Percentiles rank a stretch among this genome's conserved stretches.
Conservation (phyloP, 192 early-diverging fungal genomes). For the Coemansia sp. region DNA sequence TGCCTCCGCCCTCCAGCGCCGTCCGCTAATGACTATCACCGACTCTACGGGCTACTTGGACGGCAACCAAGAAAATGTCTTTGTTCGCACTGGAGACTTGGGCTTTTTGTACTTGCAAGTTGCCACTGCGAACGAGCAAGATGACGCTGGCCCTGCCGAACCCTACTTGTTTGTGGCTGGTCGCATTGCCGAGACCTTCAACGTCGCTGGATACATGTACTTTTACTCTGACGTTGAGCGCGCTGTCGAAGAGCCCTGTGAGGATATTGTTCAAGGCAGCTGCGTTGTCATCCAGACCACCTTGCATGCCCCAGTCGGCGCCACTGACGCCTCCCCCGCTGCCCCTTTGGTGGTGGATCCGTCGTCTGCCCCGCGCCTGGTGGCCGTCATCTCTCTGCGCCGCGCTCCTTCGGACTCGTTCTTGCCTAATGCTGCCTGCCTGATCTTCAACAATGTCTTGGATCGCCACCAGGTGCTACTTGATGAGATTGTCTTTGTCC, state of each 20-base stretch:
- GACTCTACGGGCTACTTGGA: conserved; percentile 50
- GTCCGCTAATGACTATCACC: conserved; percentile 14
- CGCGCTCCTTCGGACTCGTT: conserved; percentile 27
- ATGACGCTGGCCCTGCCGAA: conserved; percentile 57
- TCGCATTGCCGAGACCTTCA: conserved; percentile 67
- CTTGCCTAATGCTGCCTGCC: conserved; percentile 58
- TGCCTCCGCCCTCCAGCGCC: conserved; percentile 1
- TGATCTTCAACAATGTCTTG: conserved; percentile 64
- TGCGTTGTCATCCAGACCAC: conserved; percentile 46
- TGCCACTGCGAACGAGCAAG: conserved; percentile 46
- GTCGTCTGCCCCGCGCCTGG: conserved; percentile 19
- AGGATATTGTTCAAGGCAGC: conserved; percentile 31
- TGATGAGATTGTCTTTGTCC: conserved; percentile 68
- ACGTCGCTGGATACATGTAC: conserved; percentile 69
- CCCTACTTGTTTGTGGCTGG: conserved; percentile 80
- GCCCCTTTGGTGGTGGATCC: neutral
- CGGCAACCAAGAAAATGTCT: conserved; percentile 59
- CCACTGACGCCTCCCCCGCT: conserved; percentile 10
- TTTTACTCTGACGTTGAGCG: conserved; percentile 74
- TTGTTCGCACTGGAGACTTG: conserved; percentile 78
- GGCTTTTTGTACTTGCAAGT: conserved; percentile 82
- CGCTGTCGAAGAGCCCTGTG: conserved; percentile 67
- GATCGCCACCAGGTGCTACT: conserved; percentile 71
- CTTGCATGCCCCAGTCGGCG: conserved; percentile 11
- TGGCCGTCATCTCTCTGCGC: conserved; percentile 39